Percentiles rank a stretch among this genome's conserved stretches.
phyloP scores from a whole-genome alignment of 148 eudicot species.

The Chenopodium quinoa region DNA sequence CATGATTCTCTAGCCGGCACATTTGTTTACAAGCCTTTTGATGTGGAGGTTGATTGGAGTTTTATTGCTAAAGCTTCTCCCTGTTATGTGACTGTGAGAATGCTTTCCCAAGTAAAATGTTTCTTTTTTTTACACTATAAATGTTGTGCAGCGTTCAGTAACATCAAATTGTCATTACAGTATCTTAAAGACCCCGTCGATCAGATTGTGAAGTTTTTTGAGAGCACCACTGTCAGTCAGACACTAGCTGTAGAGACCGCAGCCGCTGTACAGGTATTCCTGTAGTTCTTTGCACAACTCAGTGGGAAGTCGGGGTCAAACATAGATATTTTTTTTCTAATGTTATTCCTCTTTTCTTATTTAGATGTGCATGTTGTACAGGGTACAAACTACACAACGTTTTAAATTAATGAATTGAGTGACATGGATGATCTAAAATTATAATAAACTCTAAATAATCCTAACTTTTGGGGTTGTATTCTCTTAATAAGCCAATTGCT shows the following conservation, averaged over 20 bases:
- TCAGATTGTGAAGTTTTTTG: conserved; percentile 74
- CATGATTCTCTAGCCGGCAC: conserved; percentile 72
- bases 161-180: conserved; percentile 40
- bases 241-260: conserved; percentile 92
- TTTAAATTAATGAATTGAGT: background rate
- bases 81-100: conserved; percentile 84
- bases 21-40: conserved; percentile 85
- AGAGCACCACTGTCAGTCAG: conserved; percentile 75
- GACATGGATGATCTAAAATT: background rate
- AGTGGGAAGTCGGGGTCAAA: background rate
- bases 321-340: background rate
- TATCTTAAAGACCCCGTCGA: conserved; percentile 87
- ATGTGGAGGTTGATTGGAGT: conserved; percentile 91
- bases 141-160: conserved; percentile 11
- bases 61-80: conserved; percentile 95
- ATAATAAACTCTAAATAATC: background rate
- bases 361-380: background rate
- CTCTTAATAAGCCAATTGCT: background rate
- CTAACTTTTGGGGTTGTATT: background rate
- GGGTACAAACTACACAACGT: too few relatives aligned
- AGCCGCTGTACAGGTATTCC: conserved; percentile 87
- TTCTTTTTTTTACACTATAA: background rate
- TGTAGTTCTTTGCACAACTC: conserved; percentile 6
- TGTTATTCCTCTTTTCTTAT: background rate
- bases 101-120: conserved; percentile 17